These are phyloP conservation scores for Syzygium grande DNA, from an alignment of 345 rosid genomes.

Conservation along the genomic window DNA sequence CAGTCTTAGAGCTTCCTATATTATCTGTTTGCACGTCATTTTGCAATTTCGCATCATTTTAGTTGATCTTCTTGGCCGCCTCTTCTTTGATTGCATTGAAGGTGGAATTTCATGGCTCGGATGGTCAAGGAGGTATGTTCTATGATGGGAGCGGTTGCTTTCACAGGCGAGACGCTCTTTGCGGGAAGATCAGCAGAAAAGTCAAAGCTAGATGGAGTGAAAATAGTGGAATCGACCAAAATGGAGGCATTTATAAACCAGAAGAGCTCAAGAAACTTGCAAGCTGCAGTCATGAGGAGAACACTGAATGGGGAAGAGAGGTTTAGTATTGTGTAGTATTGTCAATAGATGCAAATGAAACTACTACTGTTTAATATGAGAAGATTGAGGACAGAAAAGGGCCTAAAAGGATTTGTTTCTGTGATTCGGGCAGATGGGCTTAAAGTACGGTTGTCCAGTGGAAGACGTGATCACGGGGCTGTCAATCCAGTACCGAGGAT, in stretches of 20 bases:
- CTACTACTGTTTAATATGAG: neutral
- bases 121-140: slow-evolving; percentile 63
- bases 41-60: neutral
- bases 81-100: slow-evolving; percentile 1
- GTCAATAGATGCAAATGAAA: neutral
- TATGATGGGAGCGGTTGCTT: slow-evolving; percentile 77
- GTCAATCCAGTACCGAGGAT: slow-evolving; percentile 56
- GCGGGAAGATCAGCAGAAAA: slow-evolving; percentile 25
- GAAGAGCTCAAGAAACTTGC: slow-evolving; percentile 43
- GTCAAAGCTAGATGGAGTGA: slow-evolving; percentile 9
- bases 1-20: neutral
- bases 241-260: slow-evolving; percentile 2
- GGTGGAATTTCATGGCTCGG: slow-evolving; percentile 58
- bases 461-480: slow-evolving; percentile 87
- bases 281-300: slow-evolving; percentile 43
- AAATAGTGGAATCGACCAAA: neutral
- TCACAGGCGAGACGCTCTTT: slow-evolving; percentile 67
- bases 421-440: slow-evolving; percentile 48
- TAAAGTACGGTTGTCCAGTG: slow-evolving; percentile 61
- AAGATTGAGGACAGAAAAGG: neutral
- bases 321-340: slow-evolving; percentile 9
- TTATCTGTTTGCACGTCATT: neutral
- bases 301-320: slow-evolving; percentile 74
- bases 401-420: neutral
- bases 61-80: neutral